Conservation (phyloP, 352 stramenopile genomes). For the Pythium apleroticum region DNA sequence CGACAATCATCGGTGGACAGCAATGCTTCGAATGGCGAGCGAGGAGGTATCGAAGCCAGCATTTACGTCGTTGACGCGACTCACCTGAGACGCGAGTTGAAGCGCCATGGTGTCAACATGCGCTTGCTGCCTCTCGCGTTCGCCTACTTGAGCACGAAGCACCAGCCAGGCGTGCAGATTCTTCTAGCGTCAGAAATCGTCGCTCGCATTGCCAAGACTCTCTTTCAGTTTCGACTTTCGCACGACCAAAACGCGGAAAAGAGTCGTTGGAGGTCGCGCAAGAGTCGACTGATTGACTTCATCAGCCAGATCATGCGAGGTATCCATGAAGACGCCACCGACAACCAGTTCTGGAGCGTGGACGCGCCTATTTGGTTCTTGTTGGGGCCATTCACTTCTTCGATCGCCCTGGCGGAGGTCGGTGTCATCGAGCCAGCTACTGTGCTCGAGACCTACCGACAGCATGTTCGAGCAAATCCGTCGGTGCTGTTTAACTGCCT, state of each 20-base stretch:
- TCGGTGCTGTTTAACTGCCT: constrained; percentile 59
- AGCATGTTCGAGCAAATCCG: constrained; percentile 51
- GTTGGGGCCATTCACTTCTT: constrained; percentile 60
- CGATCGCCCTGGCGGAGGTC: constrained; percentile 43
- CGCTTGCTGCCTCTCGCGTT: constrained; percentile 74
- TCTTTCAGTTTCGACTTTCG: constrained; percentile 66
- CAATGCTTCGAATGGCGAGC: constrained; percentile 15
- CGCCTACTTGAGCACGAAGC: constrained; percentile 33
- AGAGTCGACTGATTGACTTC: constrained; percentile 57
- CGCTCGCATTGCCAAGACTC: constrained; percentile 64
- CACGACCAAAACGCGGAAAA: constrained; percentile 44
- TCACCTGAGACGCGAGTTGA: constrained; percentile 61
- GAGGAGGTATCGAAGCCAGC: constrained; percentile 25
- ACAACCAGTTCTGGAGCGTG: constrained; percentile 73
- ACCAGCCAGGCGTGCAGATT: constrained; percentile 51
- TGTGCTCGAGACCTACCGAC: constrained; percentile 47
- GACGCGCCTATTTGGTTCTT: constrained; percentile 63
- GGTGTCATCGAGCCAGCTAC: constrained; percentile 18
- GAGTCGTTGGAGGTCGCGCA: constrained; percentile 56
- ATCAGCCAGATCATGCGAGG: constrained; percentile 73
- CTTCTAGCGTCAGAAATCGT: constrained; percentile 74
- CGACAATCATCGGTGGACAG: constrained; percentile 40
- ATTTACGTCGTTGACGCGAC: constrained; percentile 74
- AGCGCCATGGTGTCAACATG: constrained; percentile 63
- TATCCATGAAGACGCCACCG: constrained; percentile 31